These are phyloP conservation scores for Rhizopogon vinicolor DNA, from an alignment of 768 basidiomycete species.

Conservation along the genomic window DNA sequence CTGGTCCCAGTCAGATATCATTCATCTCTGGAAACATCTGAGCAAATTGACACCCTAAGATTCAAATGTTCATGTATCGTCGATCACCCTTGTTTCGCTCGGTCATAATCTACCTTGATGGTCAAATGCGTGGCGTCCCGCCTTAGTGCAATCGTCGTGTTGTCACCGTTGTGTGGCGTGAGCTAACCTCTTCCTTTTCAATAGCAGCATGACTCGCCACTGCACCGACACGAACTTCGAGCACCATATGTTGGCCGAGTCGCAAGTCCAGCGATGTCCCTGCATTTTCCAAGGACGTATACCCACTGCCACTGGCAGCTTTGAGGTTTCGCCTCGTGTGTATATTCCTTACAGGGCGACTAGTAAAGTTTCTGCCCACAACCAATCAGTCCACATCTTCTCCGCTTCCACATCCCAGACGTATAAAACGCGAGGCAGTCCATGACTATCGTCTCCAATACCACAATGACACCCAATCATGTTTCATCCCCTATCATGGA, in stretches of 20 bases:
- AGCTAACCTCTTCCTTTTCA: neutral
- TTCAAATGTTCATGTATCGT: neutral
- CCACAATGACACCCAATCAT: neutral
- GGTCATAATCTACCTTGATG: neutral
- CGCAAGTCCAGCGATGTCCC: neutral
- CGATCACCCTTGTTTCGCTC: neutral
- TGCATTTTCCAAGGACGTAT: neutral
- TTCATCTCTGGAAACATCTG: conserved; percentile 17
- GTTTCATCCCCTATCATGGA: neutral
- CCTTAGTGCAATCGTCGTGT: neutral
- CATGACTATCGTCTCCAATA: neutral
- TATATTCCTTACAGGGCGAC: conserved; percentile 12
- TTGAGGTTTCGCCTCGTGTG: conserved; percentile 19
- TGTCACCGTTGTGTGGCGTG: neutral
- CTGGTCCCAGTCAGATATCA: conserved; percentile 14
- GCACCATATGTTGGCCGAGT: neutral
- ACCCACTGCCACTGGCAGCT: conserved; percentile 4
- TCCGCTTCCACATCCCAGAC: neutral
- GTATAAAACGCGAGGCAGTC: conserved; percentile 13
- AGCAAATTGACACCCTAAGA: neutral
- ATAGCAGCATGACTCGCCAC: neutral
- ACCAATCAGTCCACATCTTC: conserved; percentile 3
- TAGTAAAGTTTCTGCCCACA: conserved; percentile 20
- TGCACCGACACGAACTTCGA: neutral
- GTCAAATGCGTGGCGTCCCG: neutral